Percentiles rank a stretch among this genome's conserved stretches.
Conservation (phyloP, 2,329 filamentous ascomycete species). For the Acephala macrosclerotiorum region DNA sequence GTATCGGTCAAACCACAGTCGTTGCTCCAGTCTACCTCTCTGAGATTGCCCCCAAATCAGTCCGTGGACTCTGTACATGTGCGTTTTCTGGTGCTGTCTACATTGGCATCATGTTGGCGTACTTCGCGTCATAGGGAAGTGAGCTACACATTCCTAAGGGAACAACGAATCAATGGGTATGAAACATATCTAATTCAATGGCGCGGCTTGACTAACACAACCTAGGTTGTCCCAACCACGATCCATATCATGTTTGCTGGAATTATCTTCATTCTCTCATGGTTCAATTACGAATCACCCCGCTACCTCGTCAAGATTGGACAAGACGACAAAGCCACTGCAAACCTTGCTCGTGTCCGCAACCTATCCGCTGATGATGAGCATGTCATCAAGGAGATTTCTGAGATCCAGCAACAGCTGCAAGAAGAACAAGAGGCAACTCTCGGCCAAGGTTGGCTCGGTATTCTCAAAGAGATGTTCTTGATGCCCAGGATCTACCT, state of each 20-base stretch:
- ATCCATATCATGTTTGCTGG: constrained; percentile 81
- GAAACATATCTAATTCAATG: constrained; percentile 8
- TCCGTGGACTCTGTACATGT: constrained; percentile 77
- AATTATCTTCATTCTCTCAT: constrained; percentile 73
- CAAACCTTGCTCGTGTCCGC: constrained; percentile 63
- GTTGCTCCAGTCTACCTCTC: constrained; percentile 76
- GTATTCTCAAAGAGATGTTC: constrained; percentile 74
- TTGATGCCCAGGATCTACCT: constrained; percentile 72
- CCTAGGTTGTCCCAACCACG: constrained; percentile 72
- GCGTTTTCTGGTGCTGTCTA: constrained; percentile 77
- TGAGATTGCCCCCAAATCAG: constrained; percentile 72
- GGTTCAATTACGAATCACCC: constrained; percentile 74
- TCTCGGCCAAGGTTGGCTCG: constrained; percentile 67
- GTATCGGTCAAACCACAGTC: constrained; percentile 72
- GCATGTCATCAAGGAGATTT: constrained; percentile 68
- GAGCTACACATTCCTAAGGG: constrained; percentile 56
- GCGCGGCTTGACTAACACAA: constrained; percentile 34
- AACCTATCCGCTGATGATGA: constrained; percentile 64
- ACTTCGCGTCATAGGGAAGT: constrained; percentile 75
- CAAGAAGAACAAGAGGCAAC: constrained; percentile 77
- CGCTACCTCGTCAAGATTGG: constrained; percentile 72
- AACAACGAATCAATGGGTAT: constrained; percentile 57
- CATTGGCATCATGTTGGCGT: constrained; percentile 78
- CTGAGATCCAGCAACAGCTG: constrained; percentile 68
- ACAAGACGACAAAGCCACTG: constrained; percentile 62